Evolutionary conservation across 1,284 basidiomycete species (phyloP).

Genomic region (Cutaneotrichosporon mucoides): DNA sequence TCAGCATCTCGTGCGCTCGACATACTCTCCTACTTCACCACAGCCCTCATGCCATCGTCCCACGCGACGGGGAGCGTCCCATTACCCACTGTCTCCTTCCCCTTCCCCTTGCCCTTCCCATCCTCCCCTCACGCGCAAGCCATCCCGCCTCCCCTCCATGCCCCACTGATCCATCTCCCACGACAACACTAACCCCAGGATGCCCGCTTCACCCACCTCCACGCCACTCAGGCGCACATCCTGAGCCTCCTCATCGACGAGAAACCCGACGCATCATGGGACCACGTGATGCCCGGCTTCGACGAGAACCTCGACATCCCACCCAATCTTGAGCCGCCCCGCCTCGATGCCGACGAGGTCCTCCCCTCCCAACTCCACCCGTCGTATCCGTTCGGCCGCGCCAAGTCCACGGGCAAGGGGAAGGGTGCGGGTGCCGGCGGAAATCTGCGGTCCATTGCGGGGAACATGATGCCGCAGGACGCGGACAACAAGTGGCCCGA

Average conservation of each 20-base stretch:
- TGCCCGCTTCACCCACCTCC: conserved; percentile 43
- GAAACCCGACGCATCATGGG: conserved; percentile 33
- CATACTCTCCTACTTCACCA: no score
- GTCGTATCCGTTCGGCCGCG: conserved; percentile 40
- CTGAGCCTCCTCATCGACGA: conserved; percentile 38
- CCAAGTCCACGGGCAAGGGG: conserved; percentile 1
- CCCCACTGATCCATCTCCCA: no score
- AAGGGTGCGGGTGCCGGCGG: conserved; percentile 5
- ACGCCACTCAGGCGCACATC: conserved; percentile 34
- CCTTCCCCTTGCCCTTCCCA: neutral
- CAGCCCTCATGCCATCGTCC: no score
- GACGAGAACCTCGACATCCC: conserved; percentile 36
- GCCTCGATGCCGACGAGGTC: conserved; percentile 41
- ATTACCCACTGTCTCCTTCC: neutral
- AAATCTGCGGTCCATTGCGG: conserved; percentile 14
- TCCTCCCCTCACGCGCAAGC: neutral
- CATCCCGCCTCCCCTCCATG: no score
- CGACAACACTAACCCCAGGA: conserved; percentile 25
- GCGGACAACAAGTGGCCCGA: conserved; percentile 33
- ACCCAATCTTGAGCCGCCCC: conserved; percentile 29
- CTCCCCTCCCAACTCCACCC: conserved; percentile 41
- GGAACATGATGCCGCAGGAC: conserved; percentile 24
- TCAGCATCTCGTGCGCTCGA: no score
- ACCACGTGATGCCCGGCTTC: conserved; percentile 44
- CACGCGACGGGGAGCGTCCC: neutral